Evolutionary conservation across 177 flowering plant species (phyloP).

Genomic region (Tripterygium wilfordii): DNA sequence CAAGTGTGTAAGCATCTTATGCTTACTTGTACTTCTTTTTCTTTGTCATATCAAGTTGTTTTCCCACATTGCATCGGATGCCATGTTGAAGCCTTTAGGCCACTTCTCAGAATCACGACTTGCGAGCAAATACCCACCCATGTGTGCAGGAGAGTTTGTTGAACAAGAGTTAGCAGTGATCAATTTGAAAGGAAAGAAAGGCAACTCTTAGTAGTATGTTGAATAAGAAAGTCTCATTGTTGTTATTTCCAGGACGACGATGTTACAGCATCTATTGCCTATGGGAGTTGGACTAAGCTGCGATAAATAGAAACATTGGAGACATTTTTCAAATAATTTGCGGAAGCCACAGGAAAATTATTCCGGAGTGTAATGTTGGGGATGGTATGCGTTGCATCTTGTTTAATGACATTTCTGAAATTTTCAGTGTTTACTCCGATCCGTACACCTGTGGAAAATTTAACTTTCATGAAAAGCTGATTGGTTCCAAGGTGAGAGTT

Average conservation of each 20-base stretch:
- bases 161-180: conserved; percentile 88
- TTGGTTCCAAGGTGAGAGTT: no score
- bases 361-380: no score
- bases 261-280: not conserved
- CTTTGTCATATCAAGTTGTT: conserved; percentile 44
- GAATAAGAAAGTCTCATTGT: not conserved
- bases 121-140: conserved; percentile 63
- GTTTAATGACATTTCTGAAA: not conserved
- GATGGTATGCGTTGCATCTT: no score
- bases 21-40: conserved; percentile 1
- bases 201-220: conserved; percentile 14
- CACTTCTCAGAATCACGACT: conserved; percentile 63
- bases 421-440: no score
- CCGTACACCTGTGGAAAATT: no score
- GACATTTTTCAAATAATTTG: no score
- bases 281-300: no score
- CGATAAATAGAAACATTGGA: no score
- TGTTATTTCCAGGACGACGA: not conserved
- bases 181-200: conserved; percentile 72
- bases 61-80: conserved; percentile 93
- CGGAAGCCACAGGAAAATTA: no score
- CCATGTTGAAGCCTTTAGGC: conserved; percentile 75
- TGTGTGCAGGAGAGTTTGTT: conserved; percentile 80
- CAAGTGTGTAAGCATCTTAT: not conserved
- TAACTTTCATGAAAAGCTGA: no score